A percentile compares a stretch with the other conserved stretches of the same genome.
These are phyloP conservation scores for Pestalotiopsis sp. DNA, from an alignment of 2,329 filamentous ascomycete species.

Conservation along the genomic window DNA sequence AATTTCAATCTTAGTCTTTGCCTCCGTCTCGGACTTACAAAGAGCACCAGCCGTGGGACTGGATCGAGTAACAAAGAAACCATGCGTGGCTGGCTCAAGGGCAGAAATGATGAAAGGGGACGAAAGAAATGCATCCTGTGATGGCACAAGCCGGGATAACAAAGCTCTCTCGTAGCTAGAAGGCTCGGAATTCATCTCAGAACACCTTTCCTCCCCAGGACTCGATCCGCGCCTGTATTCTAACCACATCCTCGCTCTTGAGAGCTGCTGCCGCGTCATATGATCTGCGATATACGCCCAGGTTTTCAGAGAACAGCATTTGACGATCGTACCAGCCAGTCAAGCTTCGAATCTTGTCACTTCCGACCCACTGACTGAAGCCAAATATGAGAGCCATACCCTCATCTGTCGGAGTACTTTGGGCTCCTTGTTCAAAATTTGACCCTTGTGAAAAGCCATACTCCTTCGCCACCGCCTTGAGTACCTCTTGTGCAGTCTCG, in stretches of 20 bases:
- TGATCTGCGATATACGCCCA: conserved; percentile 38
- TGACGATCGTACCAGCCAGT: conserved; percentile 44
- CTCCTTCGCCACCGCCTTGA: conserved; percentile 39
- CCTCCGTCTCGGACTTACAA: not conserved
- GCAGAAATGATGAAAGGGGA: not conserved
- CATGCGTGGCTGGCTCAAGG: not conserved
- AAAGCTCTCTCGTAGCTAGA: not conserved
- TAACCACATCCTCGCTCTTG: conserved; percentile 29
- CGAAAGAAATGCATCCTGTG: not conserved
- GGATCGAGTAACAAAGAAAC: not conserved
- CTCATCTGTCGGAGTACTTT: not conserved
- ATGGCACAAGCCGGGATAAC: not conserved
- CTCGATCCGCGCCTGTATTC: conserved; percentile 21
- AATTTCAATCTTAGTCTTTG: not conserved
- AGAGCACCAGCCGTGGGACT: not conserved
- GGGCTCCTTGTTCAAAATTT: conserved; percentile 24
- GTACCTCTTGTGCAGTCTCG: conserved; percentile 45
- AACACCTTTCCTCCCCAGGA: not conserved
- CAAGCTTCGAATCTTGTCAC: conserved; percentile 41
- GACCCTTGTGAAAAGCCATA: conserved; percentile 40
- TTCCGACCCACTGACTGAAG: conserved; percentile 46
- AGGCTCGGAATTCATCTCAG: not conserved
- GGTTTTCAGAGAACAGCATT: conserved; percentile 38
- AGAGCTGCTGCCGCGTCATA: conserved; percentile 37
- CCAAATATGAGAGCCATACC: conserved; percentile 28